Percentiles rank a stretch among this genome's conserved stretches.
Conservation (phyloP, 192 early-diverging fungal species). For the Spizellomyces sp. region DNA sequence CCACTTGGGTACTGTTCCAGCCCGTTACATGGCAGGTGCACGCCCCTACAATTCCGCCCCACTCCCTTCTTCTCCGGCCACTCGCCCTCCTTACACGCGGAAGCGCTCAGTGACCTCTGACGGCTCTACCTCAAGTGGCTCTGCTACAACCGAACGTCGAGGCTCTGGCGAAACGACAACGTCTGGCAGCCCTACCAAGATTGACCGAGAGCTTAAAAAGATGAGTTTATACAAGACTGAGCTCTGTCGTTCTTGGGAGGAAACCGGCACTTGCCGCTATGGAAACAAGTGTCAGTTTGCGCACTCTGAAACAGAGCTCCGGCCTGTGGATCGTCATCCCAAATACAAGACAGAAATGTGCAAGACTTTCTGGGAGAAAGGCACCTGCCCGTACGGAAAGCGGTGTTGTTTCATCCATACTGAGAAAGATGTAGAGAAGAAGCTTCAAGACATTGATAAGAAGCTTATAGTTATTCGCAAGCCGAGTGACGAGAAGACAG, state of each 20-base stretch:
- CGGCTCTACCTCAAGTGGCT: background rate
- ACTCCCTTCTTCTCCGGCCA: background rate
- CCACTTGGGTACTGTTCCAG: too few relatives aligned
- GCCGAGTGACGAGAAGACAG: background rate
- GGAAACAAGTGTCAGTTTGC: conserved; percentile 94
- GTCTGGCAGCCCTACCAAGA: background rate
- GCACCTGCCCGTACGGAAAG: conserved; percentile 90
- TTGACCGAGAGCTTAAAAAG: conserved; percentile 45
- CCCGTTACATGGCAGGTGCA: too few relatives aligned
- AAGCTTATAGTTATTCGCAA: conserved; percentile 10
- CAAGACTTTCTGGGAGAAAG: conserved; percentile 84
- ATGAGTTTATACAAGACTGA: conserved; percentile 74
- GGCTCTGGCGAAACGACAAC: too few relatives aligned
- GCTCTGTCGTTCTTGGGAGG: conserved; percentile 66
- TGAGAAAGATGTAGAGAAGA: conserved; percentile 26
- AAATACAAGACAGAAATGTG: conserved; percentile 97
- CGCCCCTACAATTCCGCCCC: background rate
- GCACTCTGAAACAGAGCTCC: conserved; percentile 77
- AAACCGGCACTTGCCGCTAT: conserved; percentile 70
- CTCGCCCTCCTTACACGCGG: background rate
- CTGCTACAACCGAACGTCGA: background rate
- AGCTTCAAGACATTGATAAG: conserved; percentile 23
- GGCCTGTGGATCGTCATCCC: conserved; percentile 80
- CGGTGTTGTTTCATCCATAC: conserved; percentile 95
- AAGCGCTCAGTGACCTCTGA: conserved; percentile 1